These are phyloP conservation scores for Pleurotus eryngii DNA, from an alignment of 768 basidiomycete genomes.

Conservation along the genomic window DNA sequence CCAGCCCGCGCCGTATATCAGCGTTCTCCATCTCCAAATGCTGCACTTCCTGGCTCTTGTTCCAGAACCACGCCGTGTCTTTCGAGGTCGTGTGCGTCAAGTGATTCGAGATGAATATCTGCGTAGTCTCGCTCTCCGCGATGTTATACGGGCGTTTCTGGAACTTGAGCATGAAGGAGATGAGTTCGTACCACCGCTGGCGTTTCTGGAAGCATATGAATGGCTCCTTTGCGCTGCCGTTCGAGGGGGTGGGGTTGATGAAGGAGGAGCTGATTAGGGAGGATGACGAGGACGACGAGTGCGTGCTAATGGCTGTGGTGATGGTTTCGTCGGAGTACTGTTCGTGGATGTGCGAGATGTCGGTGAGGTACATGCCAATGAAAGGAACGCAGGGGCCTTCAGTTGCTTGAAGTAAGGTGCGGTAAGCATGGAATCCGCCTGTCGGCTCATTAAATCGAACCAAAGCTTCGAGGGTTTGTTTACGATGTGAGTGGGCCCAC, in stretches of 20 bases:
- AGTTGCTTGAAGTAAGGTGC: slow-evolving; percentile 42
- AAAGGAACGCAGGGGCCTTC: slow-evolving; percentile 67
- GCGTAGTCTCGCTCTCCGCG: slow-evolving; percentile 40
- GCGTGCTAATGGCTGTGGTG: slow-evolving; percentile 2
- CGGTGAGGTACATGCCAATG: slow-evolving; percentile 59
- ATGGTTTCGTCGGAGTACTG: slow-evolving; percentile 38
- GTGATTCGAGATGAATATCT: slow-evolving; percentile 44
- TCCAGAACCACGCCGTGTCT: slow-evolving; percentile 55
- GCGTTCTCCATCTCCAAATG: slow-evolving; percentile 56
- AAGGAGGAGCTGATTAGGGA: too few relatives aligned
- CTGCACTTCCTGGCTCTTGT: slow-evolving; percentile 57
- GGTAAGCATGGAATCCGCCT: slow-evolving; percentile 55
- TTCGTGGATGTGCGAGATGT: slow-evolving; percentile 53
- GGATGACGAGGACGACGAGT: neutral
- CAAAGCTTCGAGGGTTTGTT: slow-evolving; percentile 48
- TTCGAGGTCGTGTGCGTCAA: slow-evolving; percentile 36
- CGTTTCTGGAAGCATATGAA: slow-evolving; percentile 52
- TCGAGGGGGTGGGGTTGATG: neutral
- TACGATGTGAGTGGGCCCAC: slow-evolving; percentile 61
- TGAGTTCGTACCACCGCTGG: slow-evolving; percentile 53
- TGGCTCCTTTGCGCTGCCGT: neutral
- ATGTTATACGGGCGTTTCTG: slow-evolving; percentile 51
- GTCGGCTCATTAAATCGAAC: slow-evolving; percentile 56
- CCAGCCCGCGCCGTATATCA: slow-evolving; percentile 64
- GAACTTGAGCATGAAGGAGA: slow-evolving; percentile 53